Percentiles rank a stretch among this genome's conserved stretches.
These are phyloP conservation scores for Euphorbia pulcherrima DNA, from an alignment of 345 rosid species.

Conservation along the genomic window DNA sequence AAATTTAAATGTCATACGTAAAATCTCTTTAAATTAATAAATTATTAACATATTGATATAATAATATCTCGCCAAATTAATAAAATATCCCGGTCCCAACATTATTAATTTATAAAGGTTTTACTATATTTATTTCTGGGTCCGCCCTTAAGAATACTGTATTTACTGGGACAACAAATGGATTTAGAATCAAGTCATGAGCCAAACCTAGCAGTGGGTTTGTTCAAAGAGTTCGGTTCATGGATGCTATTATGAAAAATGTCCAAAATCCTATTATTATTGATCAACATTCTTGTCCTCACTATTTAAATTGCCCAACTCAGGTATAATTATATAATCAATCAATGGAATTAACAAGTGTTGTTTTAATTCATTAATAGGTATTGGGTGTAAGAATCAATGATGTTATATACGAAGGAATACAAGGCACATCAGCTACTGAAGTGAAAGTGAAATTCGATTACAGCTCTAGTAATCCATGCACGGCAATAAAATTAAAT, in stretches of 20 bases:
- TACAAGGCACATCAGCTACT: constrained; percentile 34
- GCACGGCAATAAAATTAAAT: constrained; percentile 24
- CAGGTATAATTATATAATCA: background rate
- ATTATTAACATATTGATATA: too few species aligned
- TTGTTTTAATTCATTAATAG: background rate
- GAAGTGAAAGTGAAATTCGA: constrained; percentile 36
- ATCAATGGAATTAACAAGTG: too few species aligned
- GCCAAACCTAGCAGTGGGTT: constrained; percentile 3
- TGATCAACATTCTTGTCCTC: constrained; percentile 17
- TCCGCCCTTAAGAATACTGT: too few species aligned
- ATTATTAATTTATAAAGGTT: too few species aligned
- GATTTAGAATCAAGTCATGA: constrained; percentile 15
- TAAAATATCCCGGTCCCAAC: too few species aligned
- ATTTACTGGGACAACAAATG: background rate
- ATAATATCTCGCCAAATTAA: too few species aligned
- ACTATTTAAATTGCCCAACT: constrained; percentile 3
- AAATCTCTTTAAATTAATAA: too few species aligned
- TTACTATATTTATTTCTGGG: too few species aligned
- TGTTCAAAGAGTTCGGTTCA: constrained; percentile 11
- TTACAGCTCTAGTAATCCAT: constrained; percentile 36
- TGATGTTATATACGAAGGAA: constrained; percentile 6
- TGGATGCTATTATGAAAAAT: constrained; percentile 7
- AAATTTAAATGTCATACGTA: too few species aligned
- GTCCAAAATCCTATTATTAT: constrained; percentile 4
- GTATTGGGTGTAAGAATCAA: constrained; percentile 5